Evolutionary conservation across 352 stramenopile species (phyloP).

Genomic region (Blastocystis hominis): DNA sequence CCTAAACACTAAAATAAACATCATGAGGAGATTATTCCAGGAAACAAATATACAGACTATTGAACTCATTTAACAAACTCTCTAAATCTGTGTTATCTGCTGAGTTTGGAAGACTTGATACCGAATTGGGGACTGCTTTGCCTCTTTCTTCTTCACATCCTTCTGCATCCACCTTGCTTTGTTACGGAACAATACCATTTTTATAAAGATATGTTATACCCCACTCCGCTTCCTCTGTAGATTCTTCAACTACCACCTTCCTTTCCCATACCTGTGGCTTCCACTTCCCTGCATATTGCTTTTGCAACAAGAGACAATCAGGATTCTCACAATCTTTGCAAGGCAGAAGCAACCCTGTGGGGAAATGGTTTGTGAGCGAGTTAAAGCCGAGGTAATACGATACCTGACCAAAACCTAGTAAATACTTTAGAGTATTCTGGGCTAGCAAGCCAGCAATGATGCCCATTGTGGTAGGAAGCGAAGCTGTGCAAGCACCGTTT

Average conservation of each 20-base stretch:
- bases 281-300: conserved; percentile 63
- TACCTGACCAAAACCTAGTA: conserved; percentile 73
- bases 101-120: background rate
- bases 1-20: no score
- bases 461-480: conserved; percentile 77
- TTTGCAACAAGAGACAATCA: conserved; percentile 71
- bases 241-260: conserved; percentile 64
- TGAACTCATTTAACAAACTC: background rate
- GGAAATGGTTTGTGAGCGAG: conserved; percentile 77
- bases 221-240: conserved; percentile 75
- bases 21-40: no score
- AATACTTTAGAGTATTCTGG: conserved; percentile 76
- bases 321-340: conserved; percentile 74
- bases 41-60: background rate
- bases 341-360: conserved; percentile 70
- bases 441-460: conserved; percentile 74
- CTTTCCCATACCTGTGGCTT: conserved; percentile 72
- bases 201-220: conserved; percentile 65
- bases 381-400: conserved; percentile 78
- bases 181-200: background rate
- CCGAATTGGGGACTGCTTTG: background rate
- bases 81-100: background rate
- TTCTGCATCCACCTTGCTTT: background rate
- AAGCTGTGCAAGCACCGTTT: conserved; percentile 75
- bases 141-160: background rate